These are phyloP conservation scores for Kwoniella sp. DNA, from an alignment of 768 basidiomycete genomes.

Conservation along the genomic window DNA sequence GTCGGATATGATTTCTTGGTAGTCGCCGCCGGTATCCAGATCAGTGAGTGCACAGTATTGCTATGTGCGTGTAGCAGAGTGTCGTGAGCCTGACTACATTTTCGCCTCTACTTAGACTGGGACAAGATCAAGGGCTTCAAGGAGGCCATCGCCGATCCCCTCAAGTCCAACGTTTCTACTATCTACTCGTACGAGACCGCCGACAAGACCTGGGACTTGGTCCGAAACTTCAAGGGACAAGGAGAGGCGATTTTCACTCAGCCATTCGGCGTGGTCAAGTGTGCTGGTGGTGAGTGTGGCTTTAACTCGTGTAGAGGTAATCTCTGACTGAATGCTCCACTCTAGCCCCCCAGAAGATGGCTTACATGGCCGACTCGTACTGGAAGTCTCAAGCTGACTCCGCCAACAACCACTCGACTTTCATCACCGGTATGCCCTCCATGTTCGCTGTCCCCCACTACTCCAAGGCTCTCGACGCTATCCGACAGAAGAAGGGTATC, in stretches of 20 bases:
- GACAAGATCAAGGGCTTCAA: conserved; percentile 71
- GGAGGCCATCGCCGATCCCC: conserved; percentile 72
- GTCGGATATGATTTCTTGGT: conserved; percentile 82
- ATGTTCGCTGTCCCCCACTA: conserved; percentile 99
- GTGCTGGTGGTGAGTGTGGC: conserved; percentile 61
- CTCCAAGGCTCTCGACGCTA: conserved; percentile 75
- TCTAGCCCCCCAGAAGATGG: conserved; percentile 48
- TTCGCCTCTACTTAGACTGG: conserved; percentile 60
- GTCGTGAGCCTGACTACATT: not conserved
- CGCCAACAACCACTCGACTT: conserved; percentile 64
- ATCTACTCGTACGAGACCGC: conserved; percentile 89
- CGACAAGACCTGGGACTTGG: conserved; percentile 83
- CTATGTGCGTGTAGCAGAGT: too few species aligned
- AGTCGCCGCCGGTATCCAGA: conserved; percentile 84
- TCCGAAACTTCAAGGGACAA: conserved; percentile 75
- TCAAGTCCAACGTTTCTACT: conserved; percentile 75
- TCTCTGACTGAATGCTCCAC: not conserved
- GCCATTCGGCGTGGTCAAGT: conserved; percentile 88
- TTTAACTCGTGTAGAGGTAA: not conserved
- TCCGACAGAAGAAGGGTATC: conserved; percentile 77
- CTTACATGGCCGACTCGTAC: conserved; percentile 58
- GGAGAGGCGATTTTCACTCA: conserved; percentile 86
- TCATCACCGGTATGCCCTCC: conserved; percentile 86
- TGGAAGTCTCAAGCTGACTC: conserved; percentile 62
- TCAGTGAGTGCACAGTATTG: conserved; percentile 57